phyloP scores from a whole-genome alignment of 805 yeast genomes.

The Cyberlindnera petersonii region DNA sequence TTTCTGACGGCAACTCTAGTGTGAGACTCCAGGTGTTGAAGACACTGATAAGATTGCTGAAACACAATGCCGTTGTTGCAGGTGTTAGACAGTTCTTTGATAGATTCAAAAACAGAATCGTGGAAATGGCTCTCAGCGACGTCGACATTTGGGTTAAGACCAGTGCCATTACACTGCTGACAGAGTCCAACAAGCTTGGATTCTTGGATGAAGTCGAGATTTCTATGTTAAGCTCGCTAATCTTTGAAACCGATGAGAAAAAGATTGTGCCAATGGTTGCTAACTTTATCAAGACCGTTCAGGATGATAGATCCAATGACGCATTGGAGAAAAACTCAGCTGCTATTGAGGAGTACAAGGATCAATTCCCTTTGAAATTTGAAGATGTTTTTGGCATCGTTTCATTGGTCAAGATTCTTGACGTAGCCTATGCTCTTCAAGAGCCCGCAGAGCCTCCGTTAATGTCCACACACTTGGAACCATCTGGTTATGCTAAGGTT shows the following conservation, averaged over 20 bases:
- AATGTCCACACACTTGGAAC: background rate
- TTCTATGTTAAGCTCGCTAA: slow-evolving; percentile 38
- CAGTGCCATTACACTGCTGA: slow-evolving; percentile 47
- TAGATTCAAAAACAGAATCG: slow-evolving; percentile 59
- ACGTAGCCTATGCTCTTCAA: slow-evolving; percentile 22
- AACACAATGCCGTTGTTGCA: slow-evolving; percentile 41
- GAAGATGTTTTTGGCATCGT: slow-evolving; percentile 29
- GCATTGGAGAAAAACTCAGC: slow-evolving; percentile 34
- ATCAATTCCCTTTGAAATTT: slow-evolving; percentile 27
- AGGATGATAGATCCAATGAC: slow-evolving; percentile 36
- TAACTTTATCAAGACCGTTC: slow-evolving; percentile 46
- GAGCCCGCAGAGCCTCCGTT: background rate
- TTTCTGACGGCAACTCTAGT: slow-evolving; percentile 60
- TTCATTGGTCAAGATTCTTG: slow-evolving; percentile 27
- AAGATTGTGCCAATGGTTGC: slow-evolving; percentile 45
- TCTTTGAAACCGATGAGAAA: slow-evolving; percentile 32
- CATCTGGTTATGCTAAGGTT: slow-evolving; percentile 18
- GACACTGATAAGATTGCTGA: slow-evolving; percentile 48
- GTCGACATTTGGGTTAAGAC: slow-evolving; percentile 52
- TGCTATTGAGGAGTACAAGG: slow-evolving; percentile 28
- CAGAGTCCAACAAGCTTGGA: slow-evolving; percentile 55
- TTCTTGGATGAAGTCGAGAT: slow-evolving; percentile 60
- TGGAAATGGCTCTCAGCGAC: slow-evolving; percentile 59
- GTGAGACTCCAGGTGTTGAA: slow-evolving; percentile 67
- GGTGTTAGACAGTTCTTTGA: slow-evolving; percentile 78